Evolutionary conservation across 495 filamentous ascomycete species (phyloP).

Genomic region (Entonaema liquescens): DNA sequence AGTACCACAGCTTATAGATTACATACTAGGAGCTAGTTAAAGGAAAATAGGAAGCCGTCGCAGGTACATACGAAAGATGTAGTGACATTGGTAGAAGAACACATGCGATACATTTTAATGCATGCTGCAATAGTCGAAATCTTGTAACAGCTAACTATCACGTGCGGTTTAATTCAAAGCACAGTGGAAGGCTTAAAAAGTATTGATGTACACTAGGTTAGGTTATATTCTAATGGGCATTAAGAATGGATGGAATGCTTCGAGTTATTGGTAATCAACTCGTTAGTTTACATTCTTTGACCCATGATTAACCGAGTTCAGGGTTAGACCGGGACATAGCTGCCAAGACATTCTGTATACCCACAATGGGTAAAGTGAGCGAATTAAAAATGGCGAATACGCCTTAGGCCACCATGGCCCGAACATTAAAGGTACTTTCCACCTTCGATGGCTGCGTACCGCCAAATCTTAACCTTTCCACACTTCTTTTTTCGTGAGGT

Average conservation of each 20-base stretch:
- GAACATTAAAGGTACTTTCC: constrained; percentile 42
- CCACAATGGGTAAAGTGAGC: neutral
- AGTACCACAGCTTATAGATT: too few species aligned
- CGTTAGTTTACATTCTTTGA: constrained; percentile 19
- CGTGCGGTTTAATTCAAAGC: neutral
- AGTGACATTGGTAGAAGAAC: neutral
- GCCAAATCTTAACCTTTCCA: constrained; percentile 35
- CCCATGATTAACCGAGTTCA: constrained; percentile 40
- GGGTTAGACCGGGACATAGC: constrained; percentile 30
- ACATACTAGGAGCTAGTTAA: neutral
- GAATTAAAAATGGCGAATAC: constrained; percentile 17
- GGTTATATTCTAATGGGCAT: neutral
- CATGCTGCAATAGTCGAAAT: neutral
- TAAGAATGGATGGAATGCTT: constrained; percentile 1
- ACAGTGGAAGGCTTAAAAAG: neutral
- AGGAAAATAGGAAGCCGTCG: too few species aligned
- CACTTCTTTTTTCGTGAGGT: constrained; percentile 30
- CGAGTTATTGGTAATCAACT: constrained; percentile 15
- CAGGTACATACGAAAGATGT: constrained; percentile 5
- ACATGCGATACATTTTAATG: constrained; percentile 15
- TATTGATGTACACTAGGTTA: neutral
- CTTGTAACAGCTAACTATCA: constrained; percentile 1
- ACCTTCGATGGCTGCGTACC: constrained; percentile 36
- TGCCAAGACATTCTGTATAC: constrained; percentile 20
- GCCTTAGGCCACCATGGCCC: constrained; percentile 24